Conservation (phyloP, 2,329 filamentous ascomycete genomes). For the Xylaria sp. region DNA sequence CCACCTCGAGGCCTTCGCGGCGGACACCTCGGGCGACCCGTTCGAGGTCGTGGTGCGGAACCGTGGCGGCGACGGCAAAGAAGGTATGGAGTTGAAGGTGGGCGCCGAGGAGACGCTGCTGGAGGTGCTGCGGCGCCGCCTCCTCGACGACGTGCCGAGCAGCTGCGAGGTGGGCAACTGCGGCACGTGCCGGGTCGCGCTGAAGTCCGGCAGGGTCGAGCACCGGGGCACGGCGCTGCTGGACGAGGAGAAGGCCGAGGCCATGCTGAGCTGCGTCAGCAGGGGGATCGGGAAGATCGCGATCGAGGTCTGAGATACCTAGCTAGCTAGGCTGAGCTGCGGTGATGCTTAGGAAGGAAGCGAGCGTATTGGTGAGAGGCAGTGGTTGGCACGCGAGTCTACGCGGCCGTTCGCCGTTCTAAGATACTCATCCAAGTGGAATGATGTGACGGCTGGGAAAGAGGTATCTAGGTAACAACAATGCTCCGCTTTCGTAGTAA, state of each 20-base stretch:
- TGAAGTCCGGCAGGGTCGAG: slow-evolving; percentile 49
- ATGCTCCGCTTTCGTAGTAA: no score
- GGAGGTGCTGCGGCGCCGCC: slow-evolving; percentile 48
- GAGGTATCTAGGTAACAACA: no score
- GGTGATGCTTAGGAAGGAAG: no score
- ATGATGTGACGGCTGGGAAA: no score
- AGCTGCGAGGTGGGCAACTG: slow-evolving; percentile 60
- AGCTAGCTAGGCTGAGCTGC: background rate
- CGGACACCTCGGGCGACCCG: slow-evolving; percentile 57
- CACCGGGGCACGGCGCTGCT: slow-evolving; percentile 53
- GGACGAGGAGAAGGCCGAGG: slow-evolving; percentile 46
- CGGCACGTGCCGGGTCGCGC: slow-evolving; percentile 51
- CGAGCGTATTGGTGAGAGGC: no score
- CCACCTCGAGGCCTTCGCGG: slow-evolving; percentile 63
- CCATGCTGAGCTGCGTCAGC: slow-evolving; percentile 57
- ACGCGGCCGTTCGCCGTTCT: no score
- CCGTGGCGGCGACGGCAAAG: slow-evolving; percentile 21
- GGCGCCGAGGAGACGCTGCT: slow-evolving; percentile 53
- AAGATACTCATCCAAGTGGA: no score
- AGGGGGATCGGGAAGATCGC: slow-evolving; percentile 53
- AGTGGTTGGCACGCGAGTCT: no score
- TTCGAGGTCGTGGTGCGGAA: slow-evolving; percentile 60
- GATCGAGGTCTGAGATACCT: slow-evolving; percentile 50
- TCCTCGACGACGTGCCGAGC: slow-evolving; percentile 48
- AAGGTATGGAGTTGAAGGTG: slow-evolving; percentile 47